Evolutionary conservation across 148 eudicot genomes (phyloP).

Genomic region (Arbutus unedo): DNA sequence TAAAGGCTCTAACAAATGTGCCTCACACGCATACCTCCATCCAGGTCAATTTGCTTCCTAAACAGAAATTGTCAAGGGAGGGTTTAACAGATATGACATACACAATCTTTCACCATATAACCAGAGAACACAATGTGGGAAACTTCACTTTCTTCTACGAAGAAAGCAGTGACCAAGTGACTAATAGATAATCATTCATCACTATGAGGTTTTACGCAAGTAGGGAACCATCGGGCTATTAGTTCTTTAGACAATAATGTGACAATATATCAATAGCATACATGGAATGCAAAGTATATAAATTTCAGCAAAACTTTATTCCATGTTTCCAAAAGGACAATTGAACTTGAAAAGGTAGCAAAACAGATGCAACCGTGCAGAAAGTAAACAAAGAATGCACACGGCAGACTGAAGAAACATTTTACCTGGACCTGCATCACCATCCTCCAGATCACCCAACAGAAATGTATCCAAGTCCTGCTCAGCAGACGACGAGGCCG

Average conservation of each 20-base stretch:
- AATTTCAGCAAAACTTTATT: not conserved
- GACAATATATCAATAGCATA: not conserved
- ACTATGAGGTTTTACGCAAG: not conserved
- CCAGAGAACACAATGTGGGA: not conserved
- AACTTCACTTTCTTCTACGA: not conserved
- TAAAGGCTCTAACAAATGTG: not conserved
- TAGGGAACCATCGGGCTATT: not conserved
- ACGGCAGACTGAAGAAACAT: constrained; percentile 1
- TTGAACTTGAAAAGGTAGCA: not conserved
- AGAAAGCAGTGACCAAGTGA: not conserved
- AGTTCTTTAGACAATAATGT: not conserved
- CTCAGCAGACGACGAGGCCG: constrained; percentile 51
- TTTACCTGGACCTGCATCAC: constrained; percentile 57
- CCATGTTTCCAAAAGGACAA: not conserved
- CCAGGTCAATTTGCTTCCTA: not conserved
- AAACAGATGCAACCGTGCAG: not conserved
- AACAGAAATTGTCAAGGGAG: not conserved
- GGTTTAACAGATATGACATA: not conserved
- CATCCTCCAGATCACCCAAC: constrained; percentile 63
- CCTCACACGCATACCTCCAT: not conserved
- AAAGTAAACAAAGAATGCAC: not conserved
- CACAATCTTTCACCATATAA: not conserved
- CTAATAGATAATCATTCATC: not conserved
- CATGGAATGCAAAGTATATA: not conserved
- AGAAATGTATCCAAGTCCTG: constrained; percentile 72